These are phyloP conservation scores for Fusarium drepaniforme DNA, from an alignment of 2,329 filamentous ascomycete genomes.

Conservation along the genomic window DNA sequence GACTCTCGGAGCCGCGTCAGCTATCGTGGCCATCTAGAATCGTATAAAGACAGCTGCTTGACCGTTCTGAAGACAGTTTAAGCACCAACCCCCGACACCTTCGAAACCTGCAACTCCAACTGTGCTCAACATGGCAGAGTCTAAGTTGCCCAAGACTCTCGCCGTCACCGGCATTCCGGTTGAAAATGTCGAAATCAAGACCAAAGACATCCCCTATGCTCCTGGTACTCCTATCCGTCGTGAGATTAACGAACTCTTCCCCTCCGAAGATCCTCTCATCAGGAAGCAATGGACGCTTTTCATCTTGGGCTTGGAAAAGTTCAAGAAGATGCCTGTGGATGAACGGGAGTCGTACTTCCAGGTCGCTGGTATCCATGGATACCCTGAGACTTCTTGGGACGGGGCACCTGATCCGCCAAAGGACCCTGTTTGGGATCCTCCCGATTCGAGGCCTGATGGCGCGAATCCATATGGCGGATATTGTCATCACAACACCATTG, in stretches of 20 bases:
- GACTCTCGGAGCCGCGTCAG: background rate
- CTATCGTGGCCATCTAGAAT: background rate
- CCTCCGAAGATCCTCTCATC: background rate
- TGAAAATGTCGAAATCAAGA: background rate
- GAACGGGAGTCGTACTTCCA: background rate
- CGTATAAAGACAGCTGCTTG: background rate
- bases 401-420: background rate
- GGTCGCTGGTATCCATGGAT: slow-evolving; percentile 5
- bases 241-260: slow-evolving; percentile 1
- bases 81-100: background rate
- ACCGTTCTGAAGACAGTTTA: too few relatives aligned
- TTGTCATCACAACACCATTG: slow-evolving; percentile 70
- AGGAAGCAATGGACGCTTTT: slow-evolving; percentile 22
- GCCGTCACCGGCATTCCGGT: slow-evolving; percentile 14
- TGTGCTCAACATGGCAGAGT: background rate
- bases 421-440: background rate
- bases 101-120: background rate
- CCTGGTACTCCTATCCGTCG: background rate
- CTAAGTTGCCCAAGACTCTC: background rate
- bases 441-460: background rate
- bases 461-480: slow-evolving; percentile 57
- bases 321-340: slow-evolving; percentile 1
- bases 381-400: background rate
- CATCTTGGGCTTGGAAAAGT: slow-evolving; percentile 6
- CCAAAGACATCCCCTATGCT: slow-evolving; percentile 6